Base-by-base conservation (phyloP, 192 early-diverging fungal species). In the Endogone sp. region DNA sequence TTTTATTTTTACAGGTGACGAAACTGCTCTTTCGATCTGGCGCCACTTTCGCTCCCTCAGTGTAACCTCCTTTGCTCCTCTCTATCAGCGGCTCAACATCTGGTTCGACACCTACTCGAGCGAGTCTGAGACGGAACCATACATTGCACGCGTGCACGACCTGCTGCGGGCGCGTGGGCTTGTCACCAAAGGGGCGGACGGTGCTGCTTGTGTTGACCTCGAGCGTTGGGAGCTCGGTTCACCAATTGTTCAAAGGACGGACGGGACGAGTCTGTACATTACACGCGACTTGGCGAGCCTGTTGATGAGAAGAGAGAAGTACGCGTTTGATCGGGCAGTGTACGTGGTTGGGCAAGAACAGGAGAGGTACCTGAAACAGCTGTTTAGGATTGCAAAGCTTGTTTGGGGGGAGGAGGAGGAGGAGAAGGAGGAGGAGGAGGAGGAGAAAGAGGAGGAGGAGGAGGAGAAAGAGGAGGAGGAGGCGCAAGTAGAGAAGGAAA, bases 281-380 rank as follows among this genome's bases (percentile, higher is more conserved):
- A 94, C 94, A 3, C 93, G 95, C 28, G 96, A 99, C 75, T 85
- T 99, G 63, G 97, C 93, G 24, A 92, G 90, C 3, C 88, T 92
- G 56, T 80, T 92, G 64, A 76, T 91, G 70, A 92, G 97, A 32
- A 81, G 79, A 44, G 86, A 92, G 27, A 79, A 71, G 25, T 92
- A 91, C 75, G 70, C 85, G 56, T 95, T 92, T 77, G 88, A 94
- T 75, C 86, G 89, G 67, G 84, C 94, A 63, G 72, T 93, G 67
- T 99, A 99, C 71, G 90, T 97, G 44, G 90, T 98, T 25, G 90
- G 90, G 37, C 85, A 85, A 56, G 89, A 91, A 69, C 97, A 99
- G 77, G 85, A 86, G 66, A 81, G 82, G 55, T 94, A 99, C 73
- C 84, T 97, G 75, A 87, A 90, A 76, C 93, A 95, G 77, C 81